These are phyloP conservation scores for Fusarium bulbicola DNA, from an alignment of 2,329 filamentous ascomycete genomes.

Conservation along the genomic window DNA sequence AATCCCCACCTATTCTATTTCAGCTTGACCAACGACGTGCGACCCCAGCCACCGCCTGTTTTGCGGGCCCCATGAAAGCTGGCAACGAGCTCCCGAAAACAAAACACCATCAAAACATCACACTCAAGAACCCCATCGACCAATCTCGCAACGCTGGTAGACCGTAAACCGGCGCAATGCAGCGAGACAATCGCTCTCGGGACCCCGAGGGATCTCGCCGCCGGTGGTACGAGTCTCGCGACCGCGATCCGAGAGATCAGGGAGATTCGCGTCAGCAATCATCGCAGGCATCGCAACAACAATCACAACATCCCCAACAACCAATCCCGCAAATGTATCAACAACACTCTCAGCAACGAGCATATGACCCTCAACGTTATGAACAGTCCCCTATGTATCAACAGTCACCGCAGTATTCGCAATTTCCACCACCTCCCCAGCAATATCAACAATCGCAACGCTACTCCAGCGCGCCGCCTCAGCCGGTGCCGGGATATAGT, in stretches of 20 bases:
- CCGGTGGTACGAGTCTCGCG: constrained; percentile 52
- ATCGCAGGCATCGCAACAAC: constrained; percentile 25
- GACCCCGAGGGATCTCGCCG: constrained; percentile 65
- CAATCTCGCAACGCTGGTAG: constrained; percentile 36
- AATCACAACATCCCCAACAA: constrained; percentile 28
- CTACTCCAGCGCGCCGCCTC: constrained; percentile 30
- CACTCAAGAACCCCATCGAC: constrained; percentile 6
- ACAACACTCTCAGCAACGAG: constrained; percentile 24
- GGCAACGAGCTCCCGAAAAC: constrained; percentile 40
- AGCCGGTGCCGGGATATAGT: constrained; percentile 31
- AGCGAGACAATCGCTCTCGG: constrained; percentile 64
- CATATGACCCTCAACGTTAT: constrained; percentile 29
- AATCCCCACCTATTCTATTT: constrained; percentile 18
- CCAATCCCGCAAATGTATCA: constrained; percentile 25
- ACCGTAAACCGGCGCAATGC: constrained; percentile 53
- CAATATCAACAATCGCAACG: constrained; percentile 32
- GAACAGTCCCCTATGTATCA: constrained; percentile 36
- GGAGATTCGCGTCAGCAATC: constrained; percentile 39
- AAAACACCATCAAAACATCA: constrained; percentile 44
- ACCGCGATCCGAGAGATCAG: constrained; percentile 46
- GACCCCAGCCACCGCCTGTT: constrained; percentile 45
- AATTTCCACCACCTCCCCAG: constrained; percentile 20
- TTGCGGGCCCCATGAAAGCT: constrained; percentile 41
- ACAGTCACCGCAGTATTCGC: constrained; percentile 32
- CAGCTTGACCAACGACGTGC: constrained; percentile 36